These are phyloP conservation scores for Mycena pura DNA, from an alignment of 768 basidiomycete genomes.

Conservation along the genomic window DNA sequence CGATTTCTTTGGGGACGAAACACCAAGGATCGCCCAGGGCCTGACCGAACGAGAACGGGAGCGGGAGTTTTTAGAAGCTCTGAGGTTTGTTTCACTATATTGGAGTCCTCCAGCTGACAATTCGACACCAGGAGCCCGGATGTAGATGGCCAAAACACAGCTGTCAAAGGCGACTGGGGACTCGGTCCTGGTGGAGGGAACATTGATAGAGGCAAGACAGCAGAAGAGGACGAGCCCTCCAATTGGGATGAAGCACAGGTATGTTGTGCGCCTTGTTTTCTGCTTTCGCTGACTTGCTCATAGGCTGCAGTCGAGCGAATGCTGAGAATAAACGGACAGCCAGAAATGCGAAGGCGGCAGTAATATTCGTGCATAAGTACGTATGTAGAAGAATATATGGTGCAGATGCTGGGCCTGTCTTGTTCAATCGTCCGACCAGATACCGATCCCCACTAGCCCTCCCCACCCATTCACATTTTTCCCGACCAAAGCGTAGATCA, in stretches of 20 bases:
- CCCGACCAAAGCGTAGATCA: conserved; percentile 49
- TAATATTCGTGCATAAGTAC: too few species aligned
- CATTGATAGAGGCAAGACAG: conserved; percentile 52
- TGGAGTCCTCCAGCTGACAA: neutral
- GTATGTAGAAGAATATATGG: conserved; percentile 5
- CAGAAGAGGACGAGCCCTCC: conserved; percentile 68
- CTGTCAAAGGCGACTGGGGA: conserved; percentile 78
- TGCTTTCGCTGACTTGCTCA: neutral
- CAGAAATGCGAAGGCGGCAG: conserved; percentile 38
- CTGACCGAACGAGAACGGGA: conserved; percentile 54
- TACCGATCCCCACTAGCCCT: conserved; percentile 44
- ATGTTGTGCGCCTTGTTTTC: neutral
- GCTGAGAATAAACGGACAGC: conserved; percentile 57
- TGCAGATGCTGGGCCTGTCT: conserved; percentile 12
- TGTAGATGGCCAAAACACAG: conserved; percentile 43
- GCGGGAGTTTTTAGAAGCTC: conserved; percentile 61
- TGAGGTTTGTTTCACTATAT: conserved; percentile 42
- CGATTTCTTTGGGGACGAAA: conserved; percentile 59
- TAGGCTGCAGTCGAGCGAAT: conserved; percentile 62
- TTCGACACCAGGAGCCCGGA: conserved; percentile 57
- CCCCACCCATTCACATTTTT: conserved; percentile 39
- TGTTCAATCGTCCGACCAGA: conserved; percentile 38
- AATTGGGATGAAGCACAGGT: conserved; percentile 75
- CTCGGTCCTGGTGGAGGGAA: conserved; percentile 58
- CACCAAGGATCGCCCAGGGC: conserved; percentile 49